Evolutionary conservation across 2,329 filamentous ascomycete genomes (phyloP), one percentile per base, ranked within the genome.

Genomic region (Arthroderma sp.): DNA sequence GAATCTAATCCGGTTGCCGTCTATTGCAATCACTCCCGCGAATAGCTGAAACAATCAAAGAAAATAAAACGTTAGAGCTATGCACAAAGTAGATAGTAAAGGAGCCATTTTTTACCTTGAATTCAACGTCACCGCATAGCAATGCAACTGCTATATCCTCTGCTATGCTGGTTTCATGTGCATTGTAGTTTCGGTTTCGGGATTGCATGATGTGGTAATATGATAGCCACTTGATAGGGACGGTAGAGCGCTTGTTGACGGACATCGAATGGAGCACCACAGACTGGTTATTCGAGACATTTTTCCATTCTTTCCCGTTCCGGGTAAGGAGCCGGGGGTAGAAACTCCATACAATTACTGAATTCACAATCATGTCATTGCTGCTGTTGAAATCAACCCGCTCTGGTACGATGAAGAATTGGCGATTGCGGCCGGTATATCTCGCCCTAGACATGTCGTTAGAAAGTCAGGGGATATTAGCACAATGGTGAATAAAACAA

Each of bases 151-250:
- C 80, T 51, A 95, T 83, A 37, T 87, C 82, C 38, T 94, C 82
- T 1, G 82, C 80, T 1, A 81, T 77, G 7, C 82, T 85, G 2
- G 86, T 93, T 59, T 94, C 86, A 53, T 95, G 88, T 0, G 91
- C 91, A 52, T 94, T 93, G 53, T 89, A 86, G 55, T 60, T 71
- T 69, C 74, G 75, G 74, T 80, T 85, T 67, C 70, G 87, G 2
- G 83, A 83, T 62, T 95, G 88, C 86, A 96, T 94, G 51, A 96
- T 94, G 61, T 94, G 84, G 66, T 96, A 96, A 62, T 94, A 98
- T 0, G 85, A 91, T 38, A 98, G 68, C 79, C 86, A 96, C 57
- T 80, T 82, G 34, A 87, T 68, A 36, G 58, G 51, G 1, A 51
- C 36, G n/a, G 65, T 62, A 4, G 59, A 51, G 48, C 70, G 70